Percentiles rank a stretch among this genome's conserved stretches.
Evolutionary conservation across 495 filamentous ascomycete genomes (phyloP).

Genomic region (Xylaria acuta): DNA sequence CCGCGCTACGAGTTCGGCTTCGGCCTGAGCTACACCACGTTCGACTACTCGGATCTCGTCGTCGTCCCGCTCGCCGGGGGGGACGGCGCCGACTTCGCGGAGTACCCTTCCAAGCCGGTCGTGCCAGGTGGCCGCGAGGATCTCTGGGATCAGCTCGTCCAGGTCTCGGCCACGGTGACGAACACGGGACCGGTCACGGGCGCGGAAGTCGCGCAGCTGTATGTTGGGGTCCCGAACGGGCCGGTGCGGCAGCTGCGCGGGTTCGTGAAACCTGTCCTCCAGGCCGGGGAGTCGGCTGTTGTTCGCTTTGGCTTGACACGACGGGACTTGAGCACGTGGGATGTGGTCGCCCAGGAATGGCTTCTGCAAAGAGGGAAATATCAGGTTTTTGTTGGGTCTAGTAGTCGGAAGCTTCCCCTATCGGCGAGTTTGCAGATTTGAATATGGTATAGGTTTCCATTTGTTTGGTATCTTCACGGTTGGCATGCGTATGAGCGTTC

Average conservation of each 20-base stretch:
- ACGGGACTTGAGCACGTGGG: conserved; percentile 73
- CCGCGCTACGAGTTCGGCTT: conserved; percentile 77
- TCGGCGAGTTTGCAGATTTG: conserved; percentile 31
- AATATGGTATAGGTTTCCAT: neutral
- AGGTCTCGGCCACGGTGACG: conserved; percentile 56
- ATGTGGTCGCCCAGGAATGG: conserved; percentile 66
- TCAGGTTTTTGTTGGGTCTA: conserved; percentile 62
- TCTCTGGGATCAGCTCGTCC: conserved; percentile 64
- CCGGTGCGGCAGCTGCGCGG: conserved; percentile 68
- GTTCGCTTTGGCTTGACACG: conserved; percentile 65
- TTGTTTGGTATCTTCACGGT: neutral
- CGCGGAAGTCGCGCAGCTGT: conserved; percentile 68
- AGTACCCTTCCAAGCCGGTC: conserved; percentile 49
- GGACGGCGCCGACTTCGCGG: conserved; percentile 36
- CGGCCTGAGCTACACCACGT: conserved; percentile 73
- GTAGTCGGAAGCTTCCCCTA: conserved; percentile 67
- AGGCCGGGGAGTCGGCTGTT: conserved; percentile 47
- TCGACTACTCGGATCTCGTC: conserved; percentile 54
- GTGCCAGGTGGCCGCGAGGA: conserved; percentile 63
- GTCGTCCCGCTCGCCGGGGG: conserved; percentile 43
- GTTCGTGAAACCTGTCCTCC: conserved; percentile 66
- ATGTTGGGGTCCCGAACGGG: conserved; percentile 60
- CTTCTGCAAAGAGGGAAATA: conserved; percentile 55
- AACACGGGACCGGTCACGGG: conserved; percentile 62
- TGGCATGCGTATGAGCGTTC: neutral